Evolutionary conservation across 2,329 filamentous ascomycete genomes (phyloP).

Genomic region (Sporothrix protearum): DNA sequence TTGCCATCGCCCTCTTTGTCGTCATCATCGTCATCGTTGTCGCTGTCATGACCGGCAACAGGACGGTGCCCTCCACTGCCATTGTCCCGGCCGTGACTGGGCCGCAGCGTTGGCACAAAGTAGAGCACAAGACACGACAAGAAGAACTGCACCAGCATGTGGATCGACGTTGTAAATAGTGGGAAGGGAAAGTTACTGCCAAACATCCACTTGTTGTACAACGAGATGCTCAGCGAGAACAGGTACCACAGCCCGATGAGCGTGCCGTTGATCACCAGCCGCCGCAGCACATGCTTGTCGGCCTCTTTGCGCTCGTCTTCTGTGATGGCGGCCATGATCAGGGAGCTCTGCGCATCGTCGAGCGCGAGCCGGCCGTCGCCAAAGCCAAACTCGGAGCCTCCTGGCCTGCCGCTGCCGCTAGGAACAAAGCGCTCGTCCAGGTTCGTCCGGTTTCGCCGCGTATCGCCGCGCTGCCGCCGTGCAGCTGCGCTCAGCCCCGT

Average conservation of each 20-base stretch:
- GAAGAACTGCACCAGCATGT: conserved; percentile 92
- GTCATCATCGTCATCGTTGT: neutral
- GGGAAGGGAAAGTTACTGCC: conserved; percentile 89
- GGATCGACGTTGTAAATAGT: conserved; percentile 88
- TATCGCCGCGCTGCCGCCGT: conserved; percentile 62
- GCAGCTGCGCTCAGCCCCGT: conserved; percentile 76
- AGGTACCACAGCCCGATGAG: conserved; percentile 84
- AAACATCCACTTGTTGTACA: conserved; percentile 99
- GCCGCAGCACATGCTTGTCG: conserved; percentile 67
- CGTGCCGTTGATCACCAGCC: conserved; percentile 68
- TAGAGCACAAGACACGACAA: conserved; percentile 75
- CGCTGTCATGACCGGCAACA: neutral
- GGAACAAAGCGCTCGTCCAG: conserved; percentile 67
- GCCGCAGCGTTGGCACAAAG: conserved; percentile 74
- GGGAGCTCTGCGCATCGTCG: neutral
- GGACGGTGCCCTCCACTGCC: neutral
- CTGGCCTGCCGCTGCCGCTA: conserved; percentile 34
- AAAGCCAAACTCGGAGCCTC: neutral
- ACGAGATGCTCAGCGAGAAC: conserved; percentile 88
- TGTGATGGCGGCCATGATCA: conserved; percentile 44
- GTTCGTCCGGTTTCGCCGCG: conserved; percentile 63
- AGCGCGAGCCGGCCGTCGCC: neutral
- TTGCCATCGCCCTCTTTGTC: neutral
- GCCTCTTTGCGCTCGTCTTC: conserved; percentile 71
- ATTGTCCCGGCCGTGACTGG: conserved; percentile 40